Conservation (phyloP, 805 yeast genomes). For the Dipodascopsis tothii region DNA sequence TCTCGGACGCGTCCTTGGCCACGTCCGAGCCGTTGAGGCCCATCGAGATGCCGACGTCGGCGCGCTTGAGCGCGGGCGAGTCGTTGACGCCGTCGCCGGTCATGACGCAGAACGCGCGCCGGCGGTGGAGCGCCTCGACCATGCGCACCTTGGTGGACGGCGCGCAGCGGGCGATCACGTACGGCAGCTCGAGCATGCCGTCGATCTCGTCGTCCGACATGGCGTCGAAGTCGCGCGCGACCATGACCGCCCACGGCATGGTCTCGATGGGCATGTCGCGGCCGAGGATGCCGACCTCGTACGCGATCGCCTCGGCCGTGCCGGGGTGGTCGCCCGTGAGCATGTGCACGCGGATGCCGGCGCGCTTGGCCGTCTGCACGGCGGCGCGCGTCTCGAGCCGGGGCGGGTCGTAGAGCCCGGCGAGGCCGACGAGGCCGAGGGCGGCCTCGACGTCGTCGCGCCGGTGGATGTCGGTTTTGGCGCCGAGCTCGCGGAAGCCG, state of each 20-base stretch:
- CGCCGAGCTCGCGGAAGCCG: conserved; percentile 37
- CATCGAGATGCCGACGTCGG: conserved; percentile 82
- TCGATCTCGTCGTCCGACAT: conserved; percentile 57
- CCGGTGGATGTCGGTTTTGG: conserved; percentile 21
- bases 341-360: conserved; percentile 77
- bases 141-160: conserved; percentile 75
- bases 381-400: conserved; percentile 64
- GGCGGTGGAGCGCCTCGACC: conserved; percentile 68
- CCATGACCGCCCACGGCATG: conserved; percentile 48
- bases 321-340: conserved; percentile 77
- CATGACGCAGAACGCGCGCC: conserved; percentile 65
- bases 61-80: conserved; percentile 66
- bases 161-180: conserved; percentile 76
- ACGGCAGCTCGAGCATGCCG: conserved; percentile 55
- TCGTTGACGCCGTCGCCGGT: conserved; percentile 82
- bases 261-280: conserved; percentile 48
- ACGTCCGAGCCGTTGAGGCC: conserved; percentile 76
- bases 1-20: conserved; percentile 74
- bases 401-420: conserved; percentile 79
- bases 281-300: conserved; percentile 63
- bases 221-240: conserved; percentile 63
- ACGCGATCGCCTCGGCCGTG: conserved; percentile 73
- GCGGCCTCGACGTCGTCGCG: conserved; percentile 45
- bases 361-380: conserved; percentile 59
- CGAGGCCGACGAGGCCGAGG: conserved; percentile 55